Percentiles rank a stretch among this genome's conserved stretches.
Evolutionary conservation across 768 basidiomycete species (phyloP).

Genomic region (Pleurotus ostreatus): DNA sequence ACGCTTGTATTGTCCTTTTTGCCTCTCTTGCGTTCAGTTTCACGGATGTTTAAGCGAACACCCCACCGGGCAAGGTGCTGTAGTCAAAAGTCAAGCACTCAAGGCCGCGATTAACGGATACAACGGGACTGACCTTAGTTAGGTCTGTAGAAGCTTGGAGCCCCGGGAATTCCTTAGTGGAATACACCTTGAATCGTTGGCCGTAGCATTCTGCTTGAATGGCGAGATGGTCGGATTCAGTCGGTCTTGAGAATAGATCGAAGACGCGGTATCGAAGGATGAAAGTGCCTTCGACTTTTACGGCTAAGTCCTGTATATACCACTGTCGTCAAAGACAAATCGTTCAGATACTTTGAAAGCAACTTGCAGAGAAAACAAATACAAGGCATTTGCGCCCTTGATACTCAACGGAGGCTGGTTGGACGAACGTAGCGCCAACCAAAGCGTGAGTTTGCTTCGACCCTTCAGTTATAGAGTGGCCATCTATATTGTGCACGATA

Average conservation of each 20-base stretch:
- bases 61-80: slow-evolving; percentile 54
- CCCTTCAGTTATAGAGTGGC: slow-evolving; percentile 40
- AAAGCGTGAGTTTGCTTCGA: slow-evolving; percentile 50
- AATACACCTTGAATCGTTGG: slow-evolving; percentile 59
- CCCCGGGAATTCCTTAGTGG: slow-evolving; percentile 71
- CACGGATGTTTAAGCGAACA: slow-evolving; percentile 55
- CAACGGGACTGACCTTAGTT: slow-evolving; percentile 46
- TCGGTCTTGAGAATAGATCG: slow-evolving; percentile 47
- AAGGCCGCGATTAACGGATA: background rate
- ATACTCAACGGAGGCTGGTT: slow-evolving; percentile 51
- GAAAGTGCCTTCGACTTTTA: slow-evolving; percentile 64
- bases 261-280: slow-evolving; percentile 64
- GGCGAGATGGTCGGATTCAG: slow-evolving; percentile 26
- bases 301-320: slow-evolving; percentile 57
- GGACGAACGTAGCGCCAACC: slow-evolving; percentile 59
- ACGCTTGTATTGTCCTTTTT: slow-evolving; percentile 28
- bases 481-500: slow-evolving; percentile 38
- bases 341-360: slow-evolving; percentile 8
- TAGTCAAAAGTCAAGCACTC: background rate
- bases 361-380: slow-evolving; percentile 62
- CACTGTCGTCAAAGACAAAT: background rate
- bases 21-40: slow-evolving; percentile 51
- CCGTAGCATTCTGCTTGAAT: slow-evolving; percentile 67
- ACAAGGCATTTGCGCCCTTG: slow-evolving; percentile 52
- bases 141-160: slow-evolving; percentile 62